Base-by-base conservation (phyloP, 1,284 basidiomycete genomes). In the Ganoderma sp. region DNA sequence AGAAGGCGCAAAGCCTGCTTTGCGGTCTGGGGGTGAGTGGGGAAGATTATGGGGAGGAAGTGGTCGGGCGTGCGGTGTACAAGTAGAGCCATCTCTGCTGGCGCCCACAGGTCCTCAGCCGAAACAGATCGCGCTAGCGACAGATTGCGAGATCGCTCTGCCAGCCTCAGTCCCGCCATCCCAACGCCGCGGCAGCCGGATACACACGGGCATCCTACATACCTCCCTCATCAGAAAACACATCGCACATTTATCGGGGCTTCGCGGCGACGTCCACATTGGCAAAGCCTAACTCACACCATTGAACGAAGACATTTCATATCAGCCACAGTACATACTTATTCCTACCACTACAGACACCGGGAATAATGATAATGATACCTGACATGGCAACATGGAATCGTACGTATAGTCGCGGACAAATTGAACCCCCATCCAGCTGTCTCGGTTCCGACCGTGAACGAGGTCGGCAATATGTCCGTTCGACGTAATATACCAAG, bases 1-100 rank as follows among this genome's bases (percentile, higher is more conserved):
- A 65, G 42, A 34, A 63, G 73, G 72, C 72, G 74, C 71, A 76
- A 76, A 75, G 74, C 75, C 75, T 74, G 75, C 75, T 76, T 76
- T 75, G 74, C 74, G 69, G 68, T 69, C 71, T 63, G 48, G 63
- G n/a, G 58, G 22, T 61, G 65, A 37, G 63, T 28, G 61, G 64
- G 63, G 48, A 62, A 42, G 63, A 50, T 48, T 60, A 39, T 65
- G 60, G 54, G 62, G 67, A 61, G 37, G 54, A 37, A 42, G 39
- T 8, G 43, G 43, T 45, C 43, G 17, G 45, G n/a, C 17, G 45
- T 39, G 39, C 19, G 25, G 48, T 67, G 7, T 15, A 56, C 17
- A 56, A 54, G 52, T 34, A 56, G 17, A 28, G 48, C 48, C 48
- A 25, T 52, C 48, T 12, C 1, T 12, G 22, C 48, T 52, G 48